Evolutionary conservation across 129 eudicot species (phyloP).

Genomic region (Flaveria sonorensis): DNA sequence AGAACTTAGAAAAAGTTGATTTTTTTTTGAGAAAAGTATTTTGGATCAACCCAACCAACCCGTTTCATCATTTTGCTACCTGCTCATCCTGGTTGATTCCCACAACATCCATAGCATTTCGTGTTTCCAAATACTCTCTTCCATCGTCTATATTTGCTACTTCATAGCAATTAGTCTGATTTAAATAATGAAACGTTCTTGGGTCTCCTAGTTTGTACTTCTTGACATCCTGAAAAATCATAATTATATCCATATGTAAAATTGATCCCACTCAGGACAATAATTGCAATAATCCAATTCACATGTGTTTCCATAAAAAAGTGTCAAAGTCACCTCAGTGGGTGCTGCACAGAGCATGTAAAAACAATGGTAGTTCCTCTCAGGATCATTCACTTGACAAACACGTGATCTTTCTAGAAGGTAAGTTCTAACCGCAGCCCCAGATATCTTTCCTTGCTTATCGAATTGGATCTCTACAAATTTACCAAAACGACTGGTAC

Average conservation of each 20-base stretch:
- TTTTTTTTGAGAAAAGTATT: not conserved
- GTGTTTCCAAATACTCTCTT: conserved; percentile 85
- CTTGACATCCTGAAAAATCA: conserved; percentile 66
- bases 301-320: not conserved
- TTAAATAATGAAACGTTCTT: conserved; percentile 81
- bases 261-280: not conserved
- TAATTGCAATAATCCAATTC: not conserved
- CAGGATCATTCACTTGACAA: conserved; percentile 96
- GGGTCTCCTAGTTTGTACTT: conserved; percentile 87
- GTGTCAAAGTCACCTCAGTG: conserved; percentile 57
- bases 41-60: conserved; percentile 1
- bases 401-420: conserved; percentile 98
- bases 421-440: conserved; percentile 94
- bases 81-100: conserved; percentile 94
- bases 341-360: conserved; percentile 99
- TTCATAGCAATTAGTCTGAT: conserved; percentile 88
- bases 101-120: conserved; percentile 97
- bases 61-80: conserved; percentile 43
- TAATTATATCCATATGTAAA: not conserved
- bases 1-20: no score
- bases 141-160: conserved; percentile 90
- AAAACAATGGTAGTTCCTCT: conserved; percentile 95
- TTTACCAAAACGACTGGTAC: conserved; percentile 98
- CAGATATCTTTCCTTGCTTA: conserved; percentile 88
- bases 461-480: conserved; percentile 97